phyloP scores from a whole-genome alignment of 192 early-diverging fungal species.

The Lunasporangiospora selenospora region DNA sequence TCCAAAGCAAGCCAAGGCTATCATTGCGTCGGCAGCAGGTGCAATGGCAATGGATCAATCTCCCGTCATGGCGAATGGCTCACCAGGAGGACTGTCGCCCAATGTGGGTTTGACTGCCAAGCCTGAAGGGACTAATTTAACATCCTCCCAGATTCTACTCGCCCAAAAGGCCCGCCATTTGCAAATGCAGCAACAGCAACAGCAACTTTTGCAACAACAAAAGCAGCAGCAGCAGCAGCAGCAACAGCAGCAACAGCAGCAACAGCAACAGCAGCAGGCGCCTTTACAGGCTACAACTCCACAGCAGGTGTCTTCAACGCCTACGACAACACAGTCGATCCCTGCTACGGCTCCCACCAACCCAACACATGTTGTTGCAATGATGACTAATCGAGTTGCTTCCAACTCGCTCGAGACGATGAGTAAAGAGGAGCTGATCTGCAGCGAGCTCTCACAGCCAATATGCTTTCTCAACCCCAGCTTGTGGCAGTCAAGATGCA shows the following conservation, averaged over 20 bases:
- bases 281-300: background rate
- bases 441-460: slow-evolving; percentile 10
- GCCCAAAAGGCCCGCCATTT: slow-evolving; percentile 16
- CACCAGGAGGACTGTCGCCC: too few relatives aligned
- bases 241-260: slow-evolving; percentile 1
- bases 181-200: slow-evolving; percentile 5
- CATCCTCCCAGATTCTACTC: slow-evolving; percentile 19
- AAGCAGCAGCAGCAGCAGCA: slow-evolving; percentile 5
- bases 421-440: slow-evolving; percentile 27
- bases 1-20: slow-evolving; percentile 10
- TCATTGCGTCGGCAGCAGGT: slow-evolving; percentile 3
- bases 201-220: slow-evolving; percentile 14
- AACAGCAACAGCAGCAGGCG: background rate
- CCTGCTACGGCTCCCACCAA: background rate
- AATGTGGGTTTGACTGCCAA: too few relatives aligned
- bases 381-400: too few relatives aligned
- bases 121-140: slow-evolving; percentile 4
- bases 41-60: slow-evolving; percentile 6
- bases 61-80: too few relatives aligned
- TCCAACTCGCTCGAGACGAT: slow-evolving; percentile 3
- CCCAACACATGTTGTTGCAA: too few relatives aligned
- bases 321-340: background rate
- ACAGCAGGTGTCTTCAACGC: too few relatives aligned
- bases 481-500: slow-evolving; percentile 9
- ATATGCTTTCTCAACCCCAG: slow-evolving; percentile 2